These are phyloP conservation scores for Oropetium thomaeum DNA, from an alignment of 176 grass and related monocot species.

Conservation along the genomic window DNA sequence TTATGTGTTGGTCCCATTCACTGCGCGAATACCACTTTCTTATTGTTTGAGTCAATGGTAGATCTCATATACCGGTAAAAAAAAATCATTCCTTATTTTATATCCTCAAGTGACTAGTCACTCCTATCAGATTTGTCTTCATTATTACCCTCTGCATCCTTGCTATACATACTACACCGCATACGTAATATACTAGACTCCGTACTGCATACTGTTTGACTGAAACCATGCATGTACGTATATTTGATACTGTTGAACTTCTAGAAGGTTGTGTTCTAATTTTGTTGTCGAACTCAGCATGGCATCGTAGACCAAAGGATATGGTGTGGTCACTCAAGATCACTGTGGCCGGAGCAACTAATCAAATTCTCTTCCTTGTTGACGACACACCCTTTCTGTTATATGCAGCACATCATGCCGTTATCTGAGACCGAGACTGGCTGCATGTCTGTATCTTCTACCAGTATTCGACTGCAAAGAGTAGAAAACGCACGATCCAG, in stretches of 20 bases:
- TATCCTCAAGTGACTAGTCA: no score
- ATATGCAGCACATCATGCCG: not conserved
- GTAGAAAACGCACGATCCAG: no score
- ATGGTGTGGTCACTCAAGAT: not conserved
- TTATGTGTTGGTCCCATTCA: no score
- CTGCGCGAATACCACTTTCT: no score
- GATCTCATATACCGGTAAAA: no score
- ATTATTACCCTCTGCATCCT: no score
- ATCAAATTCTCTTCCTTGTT: not conserved
- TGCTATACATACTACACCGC: no score
- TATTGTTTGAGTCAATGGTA: no score
- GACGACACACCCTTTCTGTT: not conserved
- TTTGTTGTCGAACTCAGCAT: not conserved
- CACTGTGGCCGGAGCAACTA: not conserved
- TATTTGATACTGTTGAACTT: no score
- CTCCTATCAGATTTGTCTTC: no score
- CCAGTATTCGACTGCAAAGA: not conserved
- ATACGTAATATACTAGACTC: no score
- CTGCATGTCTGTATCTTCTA: not conserved
- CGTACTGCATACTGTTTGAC: not conserved
- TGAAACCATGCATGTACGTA: not conserved
- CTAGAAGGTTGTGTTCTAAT: not conserved
- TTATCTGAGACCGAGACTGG: not conserved
- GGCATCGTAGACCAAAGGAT: not conserved
- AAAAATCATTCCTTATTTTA: no score